A percentile compares a stretch with the other conserved stretches of the same genome.
These are phyloP conservation scores for Priceomyces melissophilus DNA, from an alignment of 805 yeast species.

Conservation along the genomic window DNA sequence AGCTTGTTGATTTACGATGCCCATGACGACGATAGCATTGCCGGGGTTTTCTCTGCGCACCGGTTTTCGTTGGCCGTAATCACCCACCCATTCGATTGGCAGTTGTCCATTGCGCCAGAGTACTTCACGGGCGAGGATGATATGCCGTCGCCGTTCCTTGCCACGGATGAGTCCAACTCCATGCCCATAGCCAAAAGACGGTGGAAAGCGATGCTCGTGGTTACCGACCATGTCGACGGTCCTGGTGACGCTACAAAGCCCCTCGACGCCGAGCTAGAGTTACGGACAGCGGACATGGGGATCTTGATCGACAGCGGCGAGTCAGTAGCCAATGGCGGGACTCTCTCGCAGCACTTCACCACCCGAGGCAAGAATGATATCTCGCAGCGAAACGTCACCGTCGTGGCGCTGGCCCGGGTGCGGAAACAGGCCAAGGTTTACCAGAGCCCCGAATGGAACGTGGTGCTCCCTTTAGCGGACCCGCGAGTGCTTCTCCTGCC, in stretches of 20 bases:
- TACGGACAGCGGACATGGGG: constrained; percentile 26
- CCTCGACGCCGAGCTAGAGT: constrained; percentile 11
- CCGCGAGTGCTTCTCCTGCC: constrained; percentile 60
- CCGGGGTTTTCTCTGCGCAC: constrained; percentile 22
- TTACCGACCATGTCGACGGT: constrained; percentile 8
- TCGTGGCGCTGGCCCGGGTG: constrained; percentile 21
- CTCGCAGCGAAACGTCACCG: constrained; percentile 35
- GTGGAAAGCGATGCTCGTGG: constrained; percentile 23
- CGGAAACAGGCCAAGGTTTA: constrained; percentile 23
- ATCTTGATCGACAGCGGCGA: constrained; percentile 17
- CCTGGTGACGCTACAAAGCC: constrained; percentile 12
- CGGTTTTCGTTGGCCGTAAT: constrained; percentile 20
- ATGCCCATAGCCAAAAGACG: constrained; percentile 31
- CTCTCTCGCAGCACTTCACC: constrained; percentile 21
- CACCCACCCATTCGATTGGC: constrained; percentile 21
- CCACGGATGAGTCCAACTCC: constrained; percentile 9
- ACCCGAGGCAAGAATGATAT: constrained; percentile 38
- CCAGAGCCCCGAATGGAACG: constrained; percentile 43
- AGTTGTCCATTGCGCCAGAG: constrained; percentile 24
- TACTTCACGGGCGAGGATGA: constrained; percentile 23
- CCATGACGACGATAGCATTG: constrained; percentile 7
- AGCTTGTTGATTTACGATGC: constrained; percentile 21
- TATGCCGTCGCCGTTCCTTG: constrained; percentile 36
- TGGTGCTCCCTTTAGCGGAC: constrained; percentile 60
- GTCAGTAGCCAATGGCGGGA: not conserved